phyloP scores from a whole-genome alignment of 2,329 filamentous ascomycete species.

The Apiospora malaysiana region DNA sequence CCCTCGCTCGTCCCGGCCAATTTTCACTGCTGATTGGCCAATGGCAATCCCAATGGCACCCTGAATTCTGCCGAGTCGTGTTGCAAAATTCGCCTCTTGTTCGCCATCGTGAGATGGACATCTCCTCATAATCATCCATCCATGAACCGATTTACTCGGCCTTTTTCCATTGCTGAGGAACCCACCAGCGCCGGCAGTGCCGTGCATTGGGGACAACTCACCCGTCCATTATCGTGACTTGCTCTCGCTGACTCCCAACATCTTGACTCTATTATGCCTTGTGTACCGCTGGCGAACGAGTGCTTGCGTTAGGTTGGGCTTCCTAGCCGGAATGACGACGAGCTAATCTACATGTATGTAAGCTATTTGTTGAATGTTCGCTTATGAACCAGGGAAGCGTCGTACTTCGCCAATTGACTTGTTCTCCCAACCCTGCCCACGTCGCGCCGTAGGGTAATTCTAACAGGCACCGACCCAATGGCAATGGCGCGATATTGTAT shows the following conservation, averaged over 20 bases:
- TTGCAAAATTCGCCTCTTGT: neutral
- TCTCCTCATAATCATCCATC: conserved; percentile 7
- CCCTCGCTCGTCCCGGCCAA: neutral
- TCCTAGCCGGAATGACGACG: neutral
- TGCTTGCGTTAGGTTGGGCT: conserved; percentile 8
- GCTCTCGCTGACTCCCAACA: neutral
- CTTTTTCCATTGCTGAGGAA: conserved; percentile 7
- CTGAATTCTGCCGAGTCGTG: neutral
- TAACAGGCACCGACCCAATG: conserved; percentile 8
- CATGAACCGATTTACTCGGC: conserved; percentile 5
- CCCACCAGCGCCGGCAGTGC: neutral
- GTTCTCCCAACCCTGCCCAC: neutral
- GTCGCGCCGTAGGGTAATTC: conserved; percentile 2
- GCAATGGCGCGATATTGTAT: neutral
- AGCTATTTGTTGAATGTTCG: neutral
- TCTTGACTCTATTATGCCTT: neutral
- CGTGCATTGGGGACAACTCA: neutral
- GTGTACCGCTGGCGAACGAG: neutral
- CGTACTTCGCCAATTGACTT: conserved; percentile 5
- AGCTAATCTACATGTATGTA: neutral
- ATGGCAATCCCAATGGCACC: neutral
- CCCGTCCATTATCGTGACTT: neutral
- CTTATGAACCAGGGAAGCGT: neutral
- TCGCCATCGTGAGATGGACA: conserved; percentile 10
- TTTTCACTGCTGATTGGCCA: conserved; percentile 9